Base-by-base conservation (phyloP, 495 filamentous ascomycete genomes). In the Stereocaulon alpinum region DNA sequence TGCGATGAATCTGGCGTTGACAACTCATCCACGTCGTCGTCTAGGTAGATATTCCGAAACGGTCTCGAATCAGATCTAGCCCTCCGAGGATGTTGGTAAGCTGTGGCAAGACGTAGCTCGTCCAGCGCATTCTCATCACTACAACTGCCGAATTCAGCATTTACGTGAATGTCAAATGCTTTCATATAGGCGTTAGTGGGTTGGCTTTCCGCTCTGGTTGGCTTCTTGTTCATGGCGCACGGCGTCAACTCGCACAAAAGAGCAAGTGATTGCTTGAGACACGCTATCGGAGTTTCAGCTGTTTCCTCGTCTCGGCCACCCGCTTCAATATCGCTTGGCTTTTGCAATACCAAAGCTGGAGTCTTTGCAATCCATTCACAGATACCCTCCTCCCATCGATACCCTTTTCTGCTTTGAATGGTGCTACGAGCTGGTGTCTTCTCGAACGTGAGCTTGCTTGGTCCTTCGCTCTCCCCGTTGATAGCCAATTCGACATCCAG, bases 301-400 rank as follows among this genome's bases (percentile, higher is more conserved):
- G 40, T 18, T 22, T 15, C 34, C 24, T 37, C 40, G 7, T 18
- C 29, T 12, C 37, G 50, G 45, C 43, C 30, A 32, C 41, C 51
- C 14, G 17, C 30, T 62, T 43, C 29, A 17, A 12, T 1, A 11
- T 30, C 24, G 18, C 4, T 40, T 37, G 54, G 48, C 47, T 58
- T 59, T 15, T n/a, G 15, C 20, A 56, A 9, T 14, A 20, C 20
- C 27, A 59, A 41, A 32, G 64, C 69, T 6, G 77, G 77, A 17
- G 76, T 80, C 40, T 70, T 72, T 45, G 70, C 73, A 48, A 81
- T 72, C 78, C 78, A 81, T 59, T 81, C 78, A 40, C 73, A 74
- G 64, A 81, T 79, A 44, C 74, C 74, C 56, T 80, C 77, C 63
- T 82, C 79, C 78, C 78, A 82, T 47, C 75, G 73, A 56, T 72